Conservation (phyloP, 2,329 filamentous ascomycete species). For the Ceratocystis destructans region DNA sequence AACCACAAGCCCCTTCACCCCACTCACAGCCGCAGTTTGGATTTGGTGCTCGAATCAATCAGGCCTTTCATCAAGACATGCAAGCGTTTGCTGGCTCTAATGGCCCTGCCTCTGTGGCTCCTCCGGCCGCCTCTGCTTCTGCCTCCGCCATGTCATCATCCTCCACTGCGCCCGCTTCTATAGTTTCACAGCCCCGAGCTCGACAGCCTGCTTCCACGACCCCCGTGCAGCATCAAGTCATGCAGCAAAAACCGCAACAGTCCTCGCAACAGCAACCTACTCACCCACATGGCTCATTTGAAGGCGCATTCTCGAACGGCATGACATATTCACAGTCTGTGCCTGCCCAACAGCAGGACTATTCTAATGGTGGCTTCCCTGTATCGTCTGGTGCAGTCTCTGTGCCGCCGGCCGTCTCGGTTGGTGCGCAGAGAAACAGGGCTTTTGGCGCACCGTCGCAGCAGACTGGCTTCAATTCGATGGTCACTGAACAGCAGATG, state of each 20-base stretch:
- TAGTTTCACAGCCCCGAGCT: background rate
- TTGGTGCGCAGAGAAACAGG: background rate
- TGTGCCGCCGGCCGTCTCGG: background rate
- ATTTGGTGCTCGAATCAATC: conserved; percentile 4
- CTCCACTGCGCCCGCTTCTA: background rate
- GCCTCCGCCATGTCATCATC: background rate
- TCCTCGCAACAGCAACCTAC: background rate
- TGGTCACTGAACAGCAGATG: conserved; percentile 22
- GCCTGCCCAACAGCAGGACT: conserved; percentile 1
- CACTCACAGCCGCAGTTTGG: background rate
- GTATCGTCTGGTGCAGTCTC: background rate
- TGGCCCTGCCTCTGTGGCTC: background rate
- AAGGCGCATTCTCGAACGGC: background rate
- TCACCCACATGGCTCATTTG: background rate
- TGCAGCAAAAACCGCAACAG: conserved; percentile 7
- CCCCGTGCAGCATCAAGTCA: conserved; percentile 10
- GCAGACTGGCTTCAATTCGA: conserved; percentile 17
- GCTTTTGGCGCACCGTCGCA: background rate
- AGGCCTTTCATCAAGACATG: conserved; percentile 5
- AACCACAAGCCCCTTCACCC: too few species aligned
- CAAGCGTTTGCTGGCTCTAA: conserved; percentile 1
- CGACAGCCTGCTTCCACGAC: background rate
- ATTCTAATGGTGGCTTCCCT: conserved; percentile 6
- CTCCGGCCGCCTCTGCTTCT: background rate
- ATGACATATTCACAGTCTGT: background rate